Evolutionary conservation across 2,329 filamentous ascomycete genomes (phyloP).

Genomic region (Lasiodiplodia gonubiensis): DNA sequence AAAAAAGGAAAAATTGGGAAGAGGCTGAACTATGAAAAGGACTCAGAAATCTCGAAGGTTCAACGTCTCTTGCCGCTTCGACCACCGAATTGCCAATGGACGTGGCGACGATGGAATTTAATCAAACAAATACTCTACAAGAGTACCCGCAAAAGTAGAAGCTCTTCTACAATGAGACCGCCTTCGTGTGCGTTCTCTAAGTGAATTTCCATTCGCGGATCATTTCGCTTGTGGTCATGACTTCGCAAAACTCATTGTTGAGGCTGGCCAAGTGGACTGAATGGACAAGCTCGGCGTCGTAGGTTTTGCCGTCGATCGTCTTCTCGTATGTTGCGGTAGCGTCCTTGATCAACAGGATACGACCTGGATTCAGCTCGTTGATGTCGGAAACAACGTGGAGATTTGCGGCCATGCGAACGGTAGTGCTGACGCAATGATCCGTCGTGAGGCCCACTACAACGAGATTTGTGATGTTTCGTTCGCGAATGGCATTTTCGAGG

Average conservation of each 20-base stretch:
- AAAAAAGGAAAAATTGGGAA: too few species aligned
- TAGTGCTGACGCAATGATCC: constrained; percentile 20
- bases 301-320: not conserved
- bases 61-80: too few species aligned
- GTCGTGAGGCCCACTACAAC: not conserved
- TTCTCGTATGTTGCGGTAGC: constrained; percentile 10
- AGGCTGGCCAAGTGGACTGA: constrained; percentile 7
- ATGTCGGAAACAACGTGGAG: not conserved
- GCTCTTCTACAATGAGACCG: too few species aligned
- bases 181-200: too few species aligned
- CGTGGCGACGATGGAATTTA: too few species aligned
- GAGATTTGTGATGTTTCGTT: not conserved
- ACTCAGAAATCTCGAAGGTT: too few species aligned
- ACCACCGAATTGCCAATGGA: too few species aligned
- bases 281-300: constrained; percentile 5
- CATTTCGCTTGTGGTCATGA: not conserved
- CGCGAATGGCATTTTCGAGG: constrained; percentile 3
- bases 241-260: constrained; percentile 13
- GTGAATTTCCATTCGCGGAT: not conserved
- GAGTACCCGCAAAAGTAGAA: too few species aligned
- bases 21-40: too few species aligned
- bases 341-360: constrained; percentile 4
- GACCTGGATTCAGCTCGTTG: not conserved
- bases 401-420: constrained; percentile 14
- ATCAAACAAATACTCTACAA: too few species aligned